Base-by-base conservation (phyloP, 148 eudicot species). In the Tetragonia tetragonoides region DNA sequence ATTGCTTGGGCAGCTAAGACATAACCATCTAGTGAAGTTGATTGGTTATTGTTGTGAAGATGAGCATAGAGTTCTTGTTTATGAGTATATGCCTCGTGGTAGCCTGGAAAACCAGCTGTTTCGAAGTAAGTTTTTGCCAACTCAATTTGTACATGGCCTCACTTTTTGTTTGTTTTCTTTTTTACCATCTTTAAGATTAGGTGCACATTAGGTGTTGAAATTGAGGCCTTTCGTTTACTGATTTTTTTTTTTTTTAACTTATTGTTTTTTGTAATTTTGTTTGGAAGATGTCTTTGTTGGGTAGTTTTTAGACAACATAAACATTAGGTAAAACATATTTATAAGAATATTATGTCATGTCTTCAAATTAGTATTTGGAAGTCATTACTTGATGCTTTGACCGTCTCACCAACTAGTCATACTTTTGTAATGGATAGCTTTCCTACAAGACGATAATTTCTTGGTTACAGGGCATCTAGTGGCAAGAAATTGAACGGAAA, bases 1-100 rank as follows among this genome's bases (percentile, higher is more conserved):
- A 72, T 70, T 84, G 64, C 80, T 84, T 1, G 87, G 87, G 76
- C 84, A 81, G 59, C 70, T 84, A 79, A 75, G 82, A 17, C 84
- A 84, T 75, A 77, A 69, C n/a, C 79, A 84, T 62, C 68, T 84
- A 60, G 87, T 84, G 82, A 84, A 81, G 80, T 78, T 84, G 80
- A 84, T 84, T 23, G 87, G 87, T 17, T 84, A 81, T 72, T 84
- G 87, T 70, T 81, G 87, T 51, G 87, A 84, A 67, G 87, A 75
- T 40, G 87, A 84, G 42, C 84, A 84, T 10, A 47, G 87, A 42
- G 82, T 84, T 40, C 80, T 84, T 21, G 80, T 84, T 23, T 84
- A 84, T 40, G 84, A 84, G 69, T 81, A 81, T 16, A 81, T 84
- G 87, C 75, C 87, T 10, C 49, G 84, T 14, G 87, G 87, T 46